phyloP scores from a whole-genome alignment of 768 basidiomycete species.

The Pleurotus cornucopiae region DNA sequence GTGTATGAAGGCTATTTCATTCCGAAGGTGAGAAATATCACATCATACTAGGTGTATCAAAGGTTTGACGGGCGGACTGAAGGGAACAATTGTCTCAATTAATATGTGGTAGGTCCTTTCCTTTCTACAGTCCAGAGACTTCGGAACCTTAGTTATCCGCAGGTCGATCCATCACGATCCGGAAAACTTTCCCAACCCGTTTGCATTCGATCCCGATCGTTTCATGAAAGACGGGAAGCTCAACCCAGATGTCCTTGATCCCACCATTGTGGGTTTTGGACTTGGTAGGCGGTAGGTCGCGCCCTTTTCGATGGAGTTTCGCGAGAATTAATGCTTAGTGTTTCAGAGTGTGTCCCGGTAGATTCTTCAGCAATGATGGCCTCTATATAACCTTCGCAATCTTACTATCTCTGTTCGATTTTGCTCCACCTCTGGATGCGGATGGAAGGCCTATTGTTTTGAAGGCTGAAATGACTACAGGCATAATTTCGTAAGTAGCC shows the following conservation, averaged over 20 bases:
- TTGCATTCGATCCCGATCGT: constrained; percentile 31
- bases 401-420: neutral
- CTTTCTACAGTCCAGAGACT: neutral
- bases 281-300: constrained; percentile 12
- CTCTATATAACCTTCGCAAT: neutral
- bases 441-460: neutral
- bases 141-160: neutral
- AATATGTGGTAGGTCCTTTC: constrained; percentile 23
- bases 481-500: neutral
- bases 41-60: neutral
- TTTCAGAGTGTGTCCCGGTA: neutral
- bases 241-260: constrained; percentile 12
- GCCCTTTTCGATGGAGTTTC: neutral
- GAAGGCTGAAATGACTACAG: neutral
- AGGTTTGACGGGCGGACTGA: neutral
- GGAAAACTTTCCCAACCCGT: constrained; percentile 8
- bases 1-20: constrained; percentile 30
- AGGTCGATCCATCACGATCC: constrained; percentile 28
- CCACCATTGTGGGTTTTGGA: constrained; percentile 12
- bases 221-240: constrained; percentile 20
- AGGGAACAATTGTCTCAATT: constrained; percentile 21
- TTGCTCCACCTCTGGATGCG: neutral
- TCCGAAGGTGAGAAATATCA: constrained; percentile 13
- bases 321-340: neutral
- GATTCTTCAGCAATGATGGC: neutral